Evolutionary conservation across 305 asterid genomes (phyloP).

Genomic region (Fraxinus albicans): DNA sequence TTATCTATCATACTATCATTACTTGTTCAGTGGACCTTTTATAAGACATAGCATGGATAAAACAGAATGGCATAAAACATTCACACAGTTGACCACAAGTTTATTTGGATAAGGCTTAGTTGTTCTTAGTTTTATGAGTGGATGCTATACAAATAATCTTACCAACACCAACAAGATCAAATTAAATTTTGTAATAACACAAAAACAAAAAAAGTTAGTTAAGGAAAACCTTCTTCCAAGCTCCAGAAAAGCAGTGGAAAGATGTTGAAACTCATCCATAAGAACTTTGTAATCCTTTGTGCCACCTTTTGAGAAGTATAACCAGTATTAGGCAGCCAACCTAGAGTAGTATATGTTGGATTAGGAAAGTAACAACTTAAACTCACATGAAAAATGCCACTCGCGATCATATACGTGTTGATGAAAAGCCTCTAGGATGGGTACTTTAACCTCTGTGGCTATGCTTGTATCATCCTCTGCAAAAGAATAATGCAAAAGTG

Average conservation of each 20-base stretch:
- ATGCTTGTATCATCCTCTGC: neutral
- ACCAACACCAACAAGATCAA: neutral
- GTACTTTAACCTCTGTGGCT: neutral
- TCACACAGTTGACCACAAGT: neutral
- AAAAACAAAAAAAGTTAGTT: neutral
- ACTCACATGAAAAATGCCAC: neutral
- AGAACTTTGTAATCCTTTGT: conserved; percentile 53
- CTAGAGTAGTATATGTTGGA: neutral
- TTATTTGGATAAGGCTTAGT: neutral
- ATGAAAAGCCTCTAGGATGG: neutral
- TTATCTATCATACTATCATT: neutral
- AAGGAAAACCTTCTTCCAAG: conserved; percentile 34
- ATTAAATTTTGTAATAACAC: neutral
- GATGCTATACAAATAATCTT: neutral
- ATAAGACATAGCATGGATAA: neutral
- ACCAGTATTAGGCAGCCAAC: neutral
- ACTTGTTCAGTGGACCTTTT: neutral
- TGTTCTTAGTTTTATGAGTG: neutral
- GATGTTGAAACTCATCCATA: conserved; percentile 51
- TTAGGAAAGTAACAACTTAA: neutral
- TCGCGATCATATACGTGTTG: neutral
- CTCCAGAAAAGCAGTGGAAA: conserved; percentile 51
- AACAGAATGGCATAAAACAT: neutral
- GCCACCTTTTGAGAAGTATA: conserved; percentile 34
- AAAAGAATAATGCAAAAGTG: neutral